Conservation (phyloP, 768 basidiomycete species). For the Amanita jacksonii region DNA sequence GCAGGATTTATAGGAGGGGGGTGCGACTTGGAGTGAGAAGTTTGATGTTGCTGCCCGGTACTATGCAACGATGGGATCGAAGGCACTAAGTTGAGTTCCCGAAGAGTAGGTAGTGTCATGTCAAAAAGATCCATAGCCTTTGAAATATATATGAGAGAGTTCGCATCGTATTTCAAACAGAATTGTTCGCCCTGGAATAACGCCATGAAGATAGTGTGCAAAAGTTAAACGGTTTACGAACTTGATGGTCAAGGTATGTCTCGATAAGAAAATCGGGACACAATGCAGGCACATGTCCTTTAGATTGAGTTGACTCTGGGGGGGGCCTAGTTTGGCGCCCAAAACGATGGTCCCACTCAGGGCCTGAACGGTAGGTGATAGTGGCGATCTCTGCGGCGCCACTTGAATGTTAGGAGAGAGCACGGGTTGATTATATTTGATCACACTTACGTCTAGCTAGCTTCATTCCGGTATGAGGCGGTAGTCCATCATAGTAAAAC, state of each 20-base stretch:
- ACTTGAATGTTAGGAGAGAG: too few relatives aligned
- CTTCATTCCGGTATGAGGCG: constrained; percentile 98
- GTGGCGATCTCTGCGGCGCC: constrained; percentile 99
- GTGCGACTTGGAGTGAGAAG: constrained; percentile 58
- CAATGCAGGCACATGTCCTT: constrained; percentile 54
- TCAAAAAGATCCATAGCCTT: constrained; percentile 99
- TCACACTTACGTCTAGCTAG: constrained; percentile 72
- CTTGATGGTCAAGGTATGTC: constrained; percentile 96
- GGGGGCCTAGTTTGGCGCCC: constrained; percentile 58
- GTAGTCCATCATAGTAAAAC: constrained; percentile 92
- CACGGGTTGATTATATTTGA: background rate
- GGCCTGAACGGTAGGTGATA: constrained; percentile 97
- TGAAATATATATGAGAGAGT: constrained; percentile 96
- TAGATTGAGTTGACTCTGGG: constrained; percentile 25
- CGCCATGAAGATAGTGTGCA: constrained; percentile 18
- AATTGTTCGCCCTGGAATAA: constrained; percentile 79
- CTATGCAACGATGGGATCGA: constrained; percentile 16
- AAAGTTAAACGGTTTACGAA: constrained; percentile 41
- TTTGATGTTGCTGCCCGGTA: constrained; percentile 20
- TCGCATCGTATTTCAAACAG: constrained; percentile 98
- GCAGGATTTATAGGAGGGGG: constrained; percentile 66
- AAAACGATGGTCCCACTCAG: constrained; percentile 99
- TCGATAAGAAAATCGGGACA: constrained; percentile 98
- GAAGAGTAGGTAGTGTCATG: constrained; percentile 72
- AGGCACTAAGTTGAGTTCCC: constrained; percentile 49